Evolutionary conservation across 129 eudicot genomes (phyloP).

Genomic region (carrot (Daucus carota)): DH1_v3.0 NC_030385.2:6726001-6726500

Average conservation of each 20-base stretch:
- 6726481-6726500: constrained; percentile 88
- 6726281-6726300: constrained; percentile 70
- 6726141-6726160: neutral
- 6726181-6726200: neutral
- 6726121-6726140: neutral
- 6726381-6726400: constrained; percentile 22
- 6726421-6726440: constrained; percentile 41
- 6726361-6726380: constrained; percentile 50
- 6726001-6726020: constrained; percentile 82
- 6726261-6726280: constrained; percentile 45
- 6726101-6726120: neutral
- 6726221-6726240: neutral
- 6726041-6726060: constrained; percentile 86
- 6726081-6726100: neutral
- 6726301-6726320: constrained; percentile 79
- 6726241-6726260: neutral
- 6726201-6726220: neutral
- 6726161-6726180: neutral
- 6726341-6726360: constrained; percentile 95
- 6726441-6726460: constrained; percentile 70
- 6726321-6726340: constrained; percentile 88
- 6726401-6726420: constrained; percentile 31
- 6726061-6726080: constrained; percentile 58
- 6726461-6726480: constrained; percentile 63
- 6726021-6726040: constrained; percentile 76